phyloP scores from a whole-genome alignment of 768 basidiomycete species.

The Pleurotus ostreatus region DNA sequence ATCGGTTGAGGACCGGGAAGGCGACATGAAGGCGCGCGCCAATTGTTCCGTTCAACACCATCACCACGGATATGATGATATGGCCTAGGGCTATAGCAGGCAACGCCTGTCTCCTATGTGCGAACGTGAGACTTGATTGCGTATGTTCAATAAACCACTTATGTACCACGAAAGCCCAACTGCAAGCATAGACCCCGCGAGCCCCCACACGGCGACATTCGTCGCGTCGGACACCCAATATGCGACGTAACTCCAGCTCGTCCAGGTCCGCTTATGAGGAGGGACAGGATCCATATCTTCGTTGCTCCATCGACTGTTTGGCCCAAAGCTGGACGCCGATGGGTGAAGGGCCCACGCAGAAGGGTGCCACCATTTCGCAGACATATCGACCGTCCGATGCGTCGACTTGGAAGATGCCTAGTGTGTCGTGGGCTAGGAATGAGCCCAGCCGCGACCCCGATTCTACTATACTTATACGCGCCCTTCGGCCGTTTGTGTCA shows the following conservation, averaged over 20 bases:
- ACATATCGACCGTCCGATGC: too few species aligned
- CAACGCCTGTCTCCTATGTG: conserved; percentile 57
- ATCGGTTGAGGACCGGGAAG: conserved; percentile 75
- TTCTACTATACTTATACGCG: too few species aligned
- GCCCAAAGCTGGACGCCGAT: conserved; percentile 52
- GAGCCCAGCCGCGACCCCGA: too few species aligned
- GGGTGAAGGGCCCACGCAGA: conserved; percentile 49
- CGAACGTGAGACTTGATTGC: not conserved
- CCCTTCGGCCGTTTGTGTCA: too few species aligned
- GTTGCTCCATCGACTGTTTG: conserved; percentile 60
- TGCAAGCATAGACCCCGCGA: conserved; percentile 73
- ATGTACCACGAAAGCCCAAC: conserved; percentile 74
- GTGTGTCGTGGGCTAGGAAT: too few species aligned
- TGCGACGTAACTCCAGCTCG: conserved; percentile 59
- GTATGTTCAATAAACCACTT: conserved; percentile 9
- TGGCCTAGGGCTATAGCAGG: conserved; percentile 71
- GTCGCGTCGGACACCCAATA: conserved; percentile 58
- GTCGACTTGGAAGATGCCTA: too few species aligned
- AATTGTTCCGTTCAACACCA: conserved; percentile 75
- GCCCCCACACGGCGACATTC: conserved; percentile 49
- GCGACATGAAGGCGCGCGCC: conserved; percentile 76
- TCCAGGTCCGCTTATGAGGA: conserved; percentile 58
- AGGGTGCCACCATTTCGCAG: conserved; percentile 15
- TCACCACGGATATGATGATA: conserved; percentile 63
- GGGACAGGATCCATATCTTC: conserved; percentile 78